A percentile compares a stretch with the other conserved stretches of the same genome.
These are phyloP conservation scores for Coemansia sp. DNA, from an alignment of 192 early-diverging fungal genomes.

Conservation along the genomic window DNA sequence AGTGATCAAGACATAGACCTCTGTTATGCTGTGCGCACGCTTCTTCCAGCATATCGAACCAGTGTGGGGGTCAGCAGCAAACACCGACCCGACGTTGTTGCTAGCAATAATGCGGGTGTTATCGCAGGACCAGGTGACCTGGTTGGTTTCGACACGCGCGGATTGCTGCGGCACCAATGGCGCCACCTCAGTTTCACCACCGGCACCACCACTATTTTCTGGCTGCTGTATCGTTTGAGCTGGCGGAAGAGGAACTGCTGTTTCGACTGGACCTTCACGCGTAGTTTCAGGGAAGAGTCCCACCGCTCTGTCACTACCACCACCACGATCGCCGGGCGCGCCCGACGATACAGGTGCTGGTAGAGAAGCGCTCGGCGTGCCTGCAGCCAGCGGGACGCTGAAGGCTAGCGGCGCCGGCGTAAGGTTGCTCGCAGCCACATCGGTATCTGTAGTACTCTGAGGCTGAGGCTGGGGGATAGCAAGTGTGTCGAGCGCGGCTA, in stretches of 20 bases:
- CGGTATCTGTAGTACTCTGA: not conserved
- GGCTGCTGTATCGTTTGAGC: not conserved
- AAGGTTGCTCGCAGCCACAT: not conserved
- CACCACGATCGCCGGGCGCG: no score
- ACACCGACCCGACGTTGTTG: slow-evolving; percentile 61
- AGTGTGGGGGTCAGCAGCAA: slow-evolving; percentile 63
- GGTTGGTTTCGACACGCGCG: slow-evolving; percentile 47
- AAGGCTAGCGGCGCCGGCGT: no score
- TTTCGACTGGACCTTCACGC: no score
- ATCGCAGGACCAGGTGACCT: slow-evolving; percentile 72
- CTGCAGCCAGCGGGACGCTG: not conserved
- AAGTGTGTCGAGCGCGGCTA: slow-evolving; percentile 1
- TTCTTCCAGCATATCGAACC: slow-evolving; percentile 53
- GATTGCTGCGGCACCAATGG: no score
- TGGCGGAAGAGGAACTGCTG: not conserved
- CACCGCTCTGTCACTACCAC: no score
- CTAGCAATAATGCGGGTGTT: slow-evolving; percentile 64
- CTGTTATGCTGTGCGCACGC: slow-evolving; percentile 41
- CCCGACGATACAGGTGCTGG: not conserved
- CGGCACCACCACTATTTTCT: not conserved
- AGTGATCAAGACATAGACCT: slow-evolving; percentile 69
- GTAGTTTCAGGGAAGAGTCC: no score
- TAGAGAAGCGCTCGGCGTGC: no score
- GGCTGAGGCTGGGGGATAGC: not conserved
- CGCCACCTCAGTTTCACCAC: not conserved